Base-by-base conservation (phyloP, 148 eudicot species). In the Diospyros lotus region DNA sequence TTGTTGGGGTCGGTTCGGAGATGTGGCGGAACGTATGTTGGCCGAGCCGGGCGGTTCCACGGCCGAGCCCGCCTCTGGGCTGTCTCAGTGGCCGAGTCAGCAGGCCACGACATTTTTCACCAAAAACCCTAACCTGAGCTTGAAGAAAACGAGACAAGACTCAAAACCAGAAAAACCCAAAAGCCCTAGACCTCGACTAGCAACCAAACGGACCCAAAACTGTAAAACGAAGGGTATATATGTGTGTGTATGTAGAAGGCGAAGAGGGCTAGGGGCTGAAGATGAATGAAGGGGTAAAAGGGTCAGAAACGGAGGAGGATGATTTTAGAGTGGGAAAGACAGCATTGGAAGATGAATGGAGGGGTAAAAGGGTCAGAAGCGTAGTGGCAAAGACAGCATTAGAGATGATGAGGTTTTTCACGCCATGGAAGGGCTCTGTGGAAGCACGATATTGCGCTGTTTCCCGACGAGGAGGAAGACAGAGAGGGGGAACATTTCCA, bases 1-100 rank as follows among this genome's bases (percentile, higher is more conserved):
- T 14, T 70, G 75, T 28, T 14, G 45, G 3, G 38, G 78, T 11
- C 8, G 72, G 11, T 44, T 43, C 78, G 63, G 65, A 71, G 84
- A n/a, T 77, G 71, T 0, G 78, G 78, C 3, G 81, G 82, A 40
- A 78, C 11, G 85, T 82, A 82, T 71, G 59, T 62, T 44, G 74
- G 73, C 28, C 80, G 55, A 28, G 60, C 4, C 2, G 63, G 55
- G 6, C 78, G 75, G 61, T 17, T 51, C 51, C 60, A 41, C 2
- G 63, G 55, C 6, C 78, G 75, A 67, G 40, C 43, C 51, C 54
- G 50, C 17, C 75, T 44, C 6, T 14, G n/a, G 15, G 48, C 38
- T 39, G 42, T 11, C 43, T 40, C 54, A 4, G 68, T 8, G 2
- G 17, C 12, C 0, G 70, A 48, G 28, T 75, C 79, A 58, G 73